Evolutionary conservation across 208 protist genomes (phyloP).

Genomic region (Trypanosoma platydactyli): DNA sequence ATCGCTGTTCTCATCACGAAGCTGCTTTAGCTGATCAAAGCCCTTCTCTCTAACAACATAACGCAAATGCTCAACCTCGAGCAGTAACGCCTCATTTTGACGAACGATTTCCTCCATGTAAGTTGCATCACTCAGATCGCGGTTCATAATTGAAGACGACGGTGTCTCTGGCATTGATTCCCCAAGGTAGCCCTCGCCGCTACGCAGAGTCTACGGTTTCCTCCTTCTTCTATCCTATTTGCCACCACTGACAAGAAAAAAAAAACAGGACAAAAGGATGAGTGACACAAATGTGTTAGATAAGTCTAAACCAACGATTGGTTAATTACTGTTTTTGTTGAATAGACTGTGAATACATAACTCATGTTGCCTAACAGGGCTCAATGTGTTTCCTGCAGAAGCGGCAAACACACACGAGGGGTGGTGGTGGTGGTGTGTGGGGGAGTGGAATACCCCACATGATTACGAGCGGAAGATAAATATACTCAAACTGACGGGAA

Average conservation of each 20-base stretch:
- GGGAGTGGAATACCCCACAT: no score
- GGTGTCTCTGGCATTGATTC: slow-evolving; percentile 23
- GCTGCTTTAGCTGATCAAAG: slow-evolving; percentile 20
- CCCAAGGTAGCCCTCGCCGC: slow-evolving; percentile 17
- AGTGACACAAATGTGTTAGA: no score
- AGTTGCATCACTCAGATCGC: slow-evolving; percentile 19
- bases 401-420: no score
- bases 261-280: not conserved
- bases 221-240: no score
- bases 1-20: slow-evolving; percentile 29
- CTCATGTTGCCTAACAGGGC: no score
- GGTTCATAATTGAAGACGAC: slow-evolving; percentile 37
- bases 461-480: no score
- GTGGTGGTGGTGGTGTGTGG: no score
- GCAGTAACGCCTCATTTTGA: slow-evolving; percentile 64
- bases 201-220: not conserved
- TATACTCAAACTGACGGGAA: no score
- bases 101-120: slow-evolving; percentile 46
- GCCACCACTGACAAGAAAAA: not conserved
- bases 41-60: slow-evolving; percentile 41
- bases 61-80: slow-evolving; percentile 37
- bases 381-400: no score
- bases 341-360: no score
- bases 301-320: no score
- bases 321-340: no score